Conservation (phyloP, 768 basidiomycete genomes). For the Kwoniella sp. region DNA sequence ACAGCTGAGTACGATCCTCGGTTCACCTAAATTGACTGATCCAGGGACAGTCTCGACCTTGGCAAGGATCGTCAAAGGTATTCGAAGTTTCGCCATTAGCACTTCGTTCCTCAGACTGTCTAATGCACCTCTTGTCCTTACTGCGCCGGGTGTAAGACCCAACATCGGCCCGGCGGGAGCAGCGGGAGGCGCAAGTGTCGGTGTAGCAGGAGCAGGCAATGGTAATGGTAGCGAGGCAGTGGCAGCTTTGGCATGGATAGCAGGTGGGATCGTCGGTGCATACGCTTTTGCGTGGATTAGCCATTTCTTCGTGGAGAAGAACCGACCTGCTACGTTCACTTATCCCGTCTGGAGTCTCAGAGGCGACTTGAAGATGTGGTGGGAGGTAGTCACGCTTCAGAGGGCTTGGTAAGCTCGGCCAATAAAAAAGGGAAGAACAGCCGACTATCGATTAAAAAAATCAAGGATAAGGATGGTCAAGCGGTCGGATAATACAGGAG, state of each 20-base stretch:
- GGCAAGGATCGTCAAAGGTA: slow-evolving; percentile 7
- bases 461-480: too few relatives aligned
- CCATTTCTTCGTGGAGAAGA: slow-evolving; percentile 47
- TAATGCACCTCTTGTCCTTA: background rate
- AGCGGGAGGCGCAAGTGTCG: background rate
- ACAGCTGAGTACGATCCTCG: slow-evolving; percentile 1
- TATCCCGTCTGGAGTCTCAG: slow-evolving; percentile 35
- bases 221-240: background rate
- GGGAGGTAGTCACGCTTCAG: slow-evolving; percentile 40
- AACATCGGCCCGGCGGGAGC: background rate
- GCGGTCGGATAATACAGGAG: too few relatives aligned
- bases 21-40: background rate
- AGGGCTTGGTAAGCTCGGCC: slow-evolving; percentile 17
- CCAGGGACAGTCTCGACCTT: slow-evolving; percentile 5
- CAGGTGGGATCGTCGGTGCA: slow-evolving; percentile 28
- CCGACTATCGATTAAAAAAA: background rate
- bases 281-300: slow-evolving; percentile 44
- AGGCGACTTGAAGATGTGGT: slow-evolving; percentile 42
- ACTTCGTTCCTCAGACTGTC: slow-evolving; percentile 1
- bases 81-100: slow-evolving; percentile 6
- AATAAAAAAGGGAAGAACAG: background rate
- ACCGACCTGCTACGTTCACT: slow-evolving; percentile 46
- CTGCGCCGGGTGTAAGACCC: background rate
- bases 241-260: slow-evolving; percentile 18
- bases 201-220: background rate